phyloP scores from a whole-genome alignment of 257 asterid genomes.

The Solanum chiquidenum region DNA sequence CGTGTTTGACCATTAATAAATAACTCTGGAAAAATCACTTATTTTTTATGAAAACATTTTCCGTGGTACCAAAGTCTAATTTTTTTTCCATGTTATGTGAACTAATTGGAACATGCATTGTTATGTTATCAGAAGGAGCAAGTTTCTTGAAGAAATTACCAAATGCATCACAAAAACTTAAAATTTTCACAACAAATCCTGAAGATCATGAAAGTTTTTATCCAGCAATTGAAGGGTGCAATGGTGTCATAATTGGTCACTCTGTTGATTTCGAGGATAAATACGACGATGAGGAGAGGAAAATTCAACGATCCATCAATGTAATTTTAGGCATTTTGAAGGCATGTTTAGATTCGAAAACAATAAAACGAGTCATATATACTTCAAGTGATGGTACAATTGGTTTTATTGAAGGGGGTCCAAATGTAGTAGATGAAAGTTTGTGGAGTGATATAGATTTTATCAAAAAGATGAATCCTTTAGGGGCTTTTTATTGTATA shows the following conservation, averaged over 20 bases:
- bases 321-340: not conserved
- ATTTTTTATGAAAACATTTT: not conserved
- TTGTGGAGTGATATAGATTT: slow-evolving; percentile 33
- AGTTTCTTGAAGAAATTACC: not conserved
- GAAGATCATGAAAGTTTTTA: not conserved
- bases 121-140: not conserved
- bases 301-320: not conserved
- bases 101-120: not conserved
- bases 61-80: not conserved
- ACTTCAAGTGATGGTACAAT: slow-evolving; percentile 29
- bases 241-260: not conserved
- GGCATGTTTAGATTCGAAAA: slow-evolving; percentile 19
- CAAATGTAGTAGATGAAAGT: slow-evolving; percentile 20
- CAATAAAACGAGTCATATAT: slow-evolving; percentile 37
- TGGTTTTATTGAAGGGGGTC: not conserved
- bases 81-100: not conserved
- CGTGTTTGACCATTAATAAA: too few species aligned
- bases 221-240: not conserved
- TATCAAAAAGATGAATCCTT: not conserved
- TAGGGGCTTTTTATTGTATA: not conserved
- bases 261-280: not conserved
- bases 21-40: not conserved
- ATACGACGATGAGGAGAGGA: not conserved
- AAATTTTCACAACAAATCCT: not conserved
- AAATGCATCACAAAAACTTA: not conserved